Conservation (phyloP, 2,329 filamentous ascomycete species). For the Helicocarpus griseus region DNA sequence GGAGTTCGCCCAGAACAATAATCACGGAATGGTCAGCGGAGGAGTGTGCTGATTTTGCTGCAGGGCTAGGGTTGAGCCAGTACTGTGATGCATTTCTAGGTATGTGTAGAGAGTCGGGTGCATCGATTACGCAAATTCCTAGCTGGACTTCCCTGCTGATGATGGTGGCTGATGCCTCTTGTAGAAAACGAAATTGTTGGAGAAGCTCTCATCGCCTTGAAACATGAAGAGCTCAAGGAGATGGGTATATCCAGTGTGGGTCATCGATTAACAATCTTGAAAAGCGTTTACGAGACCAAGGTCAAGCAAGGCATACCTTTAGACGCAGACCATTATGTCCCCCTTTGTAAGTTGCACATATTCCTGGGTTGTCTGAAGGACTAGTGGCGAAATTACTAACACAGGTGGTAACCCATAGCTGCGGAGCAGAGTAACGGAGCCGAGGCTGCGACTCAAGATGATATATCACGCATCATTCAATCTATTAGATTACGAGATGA, state of each 20-base stretch:
- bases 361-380: constrained; percentile 7
- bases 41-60: constrained; percentile 83
- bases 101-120: constrained; percentile 37
- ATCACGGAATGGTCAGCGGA: constrained; percentile 61
- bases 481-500: constrained; percentile 85
- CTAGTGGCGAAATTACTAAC: constrained; percentile 3
- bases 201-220: constrained; percentile 77
- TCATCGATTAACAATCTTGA: constrained; percentile 87
- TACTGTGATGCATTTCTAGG: constrained; percentile 77
- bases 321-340: constrained; percentile 88
- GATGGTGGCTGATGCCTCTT: constrained; percentile 6
- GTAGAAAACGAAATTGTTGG: constrained; percentile 89
- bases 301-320: constrained; percentile 84
- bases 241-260: constrained; percentile 90
- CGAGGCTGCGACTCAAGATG: constrained; percentile 79
- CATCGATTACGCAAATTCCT: neutral
- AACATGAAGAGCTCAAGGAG: constrained; percentile 88
- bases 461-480: constrained; percentile 83
- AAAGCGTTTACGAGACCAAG: constrained; percentile 94
- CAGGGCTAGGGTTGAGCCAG: constrained; percentile 66
- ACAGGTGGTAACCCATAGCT: constrained; percentile 44
- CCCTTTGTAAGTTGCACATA: constrained; percentile 58
- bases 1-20: constrained; percentile 44
- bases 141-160: constrained; percentile 6
- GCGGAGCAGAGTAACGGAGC: constrained; percentile 82